A percentile compares a stretch with the other conserved stretches of the same genome.
phyloP scores from a whole-genome alignment of 495 filamentous ascomycete species.

The Schizothecium vesticola region DNA sequence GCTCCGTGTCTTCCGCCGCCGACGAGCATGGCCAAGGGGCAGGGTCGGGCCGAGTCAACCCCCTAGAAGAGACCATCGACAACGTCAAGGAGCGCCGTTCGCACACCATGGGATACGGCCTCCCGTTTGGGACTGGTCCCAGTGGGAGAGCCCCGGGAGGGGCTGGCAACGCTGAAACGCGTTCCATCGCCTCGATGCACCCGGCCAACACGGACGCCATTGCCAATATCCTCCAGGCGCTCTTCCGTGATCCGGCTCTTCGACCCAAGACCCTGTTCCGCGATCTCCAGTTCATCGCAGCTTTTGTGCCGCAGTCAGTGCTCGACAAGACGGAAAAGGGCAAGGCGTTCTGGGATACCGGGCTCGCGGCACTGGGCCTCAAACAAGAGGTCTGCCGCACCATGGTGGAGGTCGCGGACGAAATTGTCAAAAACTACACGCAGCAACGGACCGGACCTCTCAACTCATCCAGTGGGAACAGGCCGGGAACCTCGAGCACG shows the following conservation, averaged over 20 bases:
- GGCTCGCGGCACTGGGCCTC: conserved; percentile 76
- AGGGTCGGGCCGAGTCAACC: conserved; percentile 27
- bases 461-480: conserved; percentile 14
- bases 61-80: conserved; percentile 60
- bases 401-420: conserved; percentile 83
- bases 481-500: conserved; percentile 24
- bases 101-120: conserved; percentile 43
- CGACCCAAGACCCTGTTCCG: conserved; percentile 90
- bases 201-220: conserved; percentile 65
- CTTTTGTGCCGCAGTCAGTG: conserved; percentile 75
- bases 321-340: conserved; percentile 82
- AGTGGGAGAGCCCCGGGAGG: conserved; percentile 23
- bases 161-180: conserved; percentile 32
- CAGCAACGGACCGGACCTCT: conserved; percentile 33
- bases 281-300: conserved; percentile 90
- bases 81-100: conserved; percentile 65
- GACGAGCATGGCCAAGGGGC: conserved; percentile 24
- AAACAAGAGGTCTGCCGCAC: conserved; percentile 86
- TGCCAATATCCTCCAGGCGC: conserved; percentile 67
- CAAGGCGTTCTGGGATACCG: conserved; percentile 93
- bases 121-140: conserved; percentile 22
- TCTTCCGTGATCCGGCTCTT: conserved; percentile 71
- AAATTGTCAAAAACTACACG: conserved; percentile 58
- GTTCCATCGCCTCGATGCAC: conserved; percentile 39
- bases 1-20: conserved; percentile 27